These are phyloP conservation scores for Schrenkiella parvula DNA, from an alignment of 345 rosid species.

Conservation along the genomic window DNA sequence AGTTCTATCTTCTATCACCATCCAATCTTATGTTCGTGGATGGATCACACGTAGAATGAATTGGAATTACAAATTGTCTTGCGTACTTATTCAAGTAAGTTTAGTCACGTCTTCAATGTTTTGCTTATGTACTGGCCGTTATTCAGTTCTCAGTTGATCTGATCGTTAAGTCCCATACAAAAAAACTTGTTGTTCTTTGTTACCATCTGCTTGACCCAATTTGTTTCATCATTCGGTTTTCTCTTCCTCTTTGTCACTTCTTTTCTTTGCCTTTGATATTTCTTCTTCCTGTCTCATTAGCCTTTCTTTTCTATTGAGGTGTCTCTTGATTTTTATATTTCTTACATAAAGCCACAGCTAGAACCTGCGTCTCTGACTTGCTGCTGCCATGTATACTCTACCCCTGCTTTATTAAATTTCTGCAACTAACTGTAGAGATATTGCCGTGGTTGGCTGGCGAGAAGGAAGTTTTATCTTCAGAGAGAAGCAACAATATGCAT, in stretches of 20 bases:
- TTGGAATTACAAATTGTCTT: conserved; percentile 25
- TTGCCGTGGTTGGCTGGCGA: conserved; percentile 59
- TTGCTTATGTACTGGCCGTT: not conserved
- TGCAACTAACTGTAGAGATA: conserved; percentile 42
- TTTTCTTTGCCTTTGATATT: not conserved
- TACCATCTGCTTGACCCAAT: not conserved
- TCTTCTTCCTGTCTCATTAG: not conserved
- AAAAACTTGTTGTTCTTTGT: not conserved
- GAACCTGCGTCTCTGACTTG: not conserved
- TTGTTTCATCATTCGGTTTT: not conserved
- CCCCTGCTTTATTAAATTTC: not conserved
- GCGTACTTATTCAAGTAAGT: conserved; percentile 64
- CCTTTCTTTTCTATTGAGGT: not conserved
- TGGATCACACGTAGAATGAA: conserved; percentile 46
- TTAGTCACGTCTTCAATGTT: not conserved
- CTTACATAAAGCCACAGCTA: not conserved
- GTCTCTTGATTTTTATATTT: not conserved
- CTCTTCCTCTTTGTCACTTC: not conserved
- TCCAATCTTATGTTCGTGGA: conserved; percentile 64
- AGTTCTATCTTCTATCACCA: conserved; percentile 43
- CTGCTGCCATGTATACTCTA: not conserved
- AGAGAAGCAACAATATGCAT: conserved; percentile 49
- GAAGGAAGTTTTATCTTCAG: conserved; percentile 42
- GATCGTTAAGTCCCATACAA: not conserved
- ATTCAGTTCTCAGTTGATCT: conserved; percentile 13